Evolutionary conservation across 1,284 basidiomycete genomes (phyloP), one percentile per base, ranked within the genome.

Genomic region (Exobasidium cylindrosporum): DNA sequence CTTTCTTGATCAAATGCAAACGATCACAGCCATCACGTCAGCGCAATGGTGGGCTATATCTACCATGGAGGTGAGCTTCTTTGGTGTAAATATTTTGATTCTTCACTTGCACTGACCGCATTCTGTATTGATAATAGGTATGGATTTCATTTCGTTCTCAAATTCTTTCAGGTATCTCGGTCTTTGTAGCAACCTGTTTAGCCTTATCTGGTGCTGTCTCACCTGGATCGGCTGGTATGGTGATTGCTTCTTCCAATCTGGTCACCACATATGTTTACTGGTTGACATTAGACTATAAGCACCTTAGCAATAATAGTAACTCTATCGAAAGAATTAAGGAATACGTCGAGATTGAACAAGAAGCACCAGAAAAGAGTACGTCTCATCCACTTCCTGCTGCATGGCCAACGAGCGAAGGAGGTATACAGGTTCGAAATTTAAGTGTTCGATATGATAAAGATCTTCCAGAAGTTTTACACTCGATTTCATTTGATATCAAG

Each of bases 241-340:
- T 89, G 70, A 93, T 96, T 66, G 89, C 90, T 0, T 81, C 81
- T 50, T 75, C 60, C 67, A 75, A 54, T 77, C 64, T 50, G 44
- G 65, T 66, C 43, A 76, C 65, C 46, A 70, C 61, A 65, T 65
- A 47, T 31, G 68, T 66, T 14, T 68, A 66, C 61, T 70, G 72
- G 26, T 64, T 74, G 5, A 63, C 68, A 21, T 65, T 68, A 59
- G 62, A 68, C 54, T 68, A 59, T 44, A 70, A 70, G 52, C 66
- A 70, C 24, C 69, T 79, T 11, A 65, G 71, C 3, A 70, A 72
- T 29, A 67, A 68, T 47, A 63, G 80, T 89, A 89, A 90, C 80
- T 86, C 86, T 5, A 88, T 95, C 4, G 93, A 96, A 80, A 88
- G 92, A 62, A 85, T 94, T 5, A 86, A 90, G 3, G 92, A 95